Conservation (phyloP, 1,284 basidiomycete genomes). For the Fomitopsis pinicola region DNA sequence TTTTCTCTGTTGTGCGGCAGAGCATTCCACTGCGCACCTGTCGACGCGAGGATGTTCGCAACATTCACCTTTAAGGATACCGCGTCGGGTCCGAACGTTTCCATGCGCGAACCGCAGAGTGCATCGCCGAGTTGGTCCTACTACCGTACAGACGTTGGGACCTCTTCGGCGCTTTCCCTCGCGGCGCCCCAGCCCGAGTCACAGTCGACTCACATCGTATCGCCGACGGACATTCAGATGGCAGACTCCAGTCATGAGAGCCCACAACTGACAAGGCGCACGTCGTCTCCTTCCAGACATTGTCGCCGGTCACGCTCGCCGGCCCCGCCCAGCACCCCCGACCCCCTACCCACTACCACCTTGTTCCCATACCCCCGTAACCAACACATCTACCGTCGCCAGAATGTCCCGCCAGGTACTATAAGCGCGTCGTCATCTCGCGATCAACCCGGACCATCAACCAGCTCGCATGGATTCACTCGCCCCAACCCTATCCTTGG, state of each 20-base stretch:
- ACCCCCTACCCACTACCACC: slow-evolving; percentile 30
- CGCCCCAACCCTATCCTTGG: slow-evolving; percentile 26
- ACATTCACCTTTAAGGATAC: slow-evolving; percentile 11
- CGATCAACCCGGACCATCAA: slow-evolving; percentile 27
- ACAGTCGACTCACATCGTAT: slow-evolving; percentile 9
- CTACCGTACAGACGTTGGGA: slow-evolving; percentile 16
- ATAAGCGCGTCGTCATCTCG: slow-evolving; percentile 31
- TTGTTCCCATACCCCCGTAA: slow-evolving; percentile 33
- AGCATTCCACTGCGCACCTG: not conserved
- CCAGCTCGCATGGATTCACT: slow-evolving; percentile 28
- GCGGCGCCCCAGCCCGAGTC: slow-evolving; percentile 12
- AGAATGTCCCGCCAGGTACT: slow-evolving; percentile 31
- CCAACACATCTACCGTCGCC: slow-evolving; percentile 26
- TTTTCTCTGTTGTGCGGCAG: slow-evolving; percentile 1
- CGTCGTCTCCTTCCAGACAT: slow-evolving; percentile 36
- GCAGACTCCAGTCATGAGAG: slow-evolving; percentile 23
- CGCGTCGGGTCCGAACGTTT: slow-evolving; percentile 13
- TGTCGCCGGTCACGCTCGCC: slow-evolving; percentile 36
- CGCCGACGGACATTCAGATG: slow-evolving; percentile 23
- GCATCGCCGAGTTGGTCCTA: slow-evolving; percentile 17
- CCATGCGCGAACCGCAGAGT: slow-evolving; percentile 17
- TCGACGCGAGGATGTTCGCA: slow-evolving; percentile 12
- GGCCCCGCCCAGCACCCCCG: slow-evolving; percentile 26
- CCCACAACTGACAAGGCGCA: slow-evolving; percentile 34
- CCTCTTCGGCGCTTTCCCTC: slow-evolving; percentile 9